phyloP scores from a whole-genome alignment of 1,284 basidiomycete genomes.

The Rhodotorula sp. region DNA sequence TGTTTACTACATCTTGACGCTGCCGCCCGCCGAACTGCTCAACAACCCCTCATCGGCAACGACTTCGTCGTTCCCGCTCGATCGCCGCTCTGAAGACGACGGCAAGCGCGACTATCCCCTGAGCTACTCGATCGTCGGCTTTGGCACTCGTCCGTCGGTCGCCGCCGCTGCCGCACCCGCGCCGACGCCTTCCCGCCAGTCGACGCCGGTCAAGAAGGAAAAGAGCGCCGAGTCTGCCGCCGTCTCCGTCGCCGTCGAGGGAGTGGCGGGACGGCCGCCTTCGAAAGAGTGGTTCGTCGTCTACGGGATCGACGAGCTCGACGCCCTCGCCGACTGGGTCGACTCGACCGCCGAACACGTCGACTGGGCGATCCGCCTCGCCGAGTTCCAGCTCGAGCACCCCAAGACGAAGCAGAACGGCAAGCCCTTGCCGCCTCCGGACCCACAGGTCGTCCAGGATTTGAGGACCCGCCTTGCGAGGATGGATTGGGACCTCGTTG shows the following conservation, averaged over 20 bases:
- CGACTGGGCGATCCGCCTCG: not conserved
- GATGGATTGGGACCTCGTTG: not conserved
- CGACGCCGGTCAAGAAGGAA: not conserved
- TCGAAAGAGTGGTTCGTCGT: slow-evolving; percentile 17
- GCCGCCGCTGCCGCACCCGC: not conserved
- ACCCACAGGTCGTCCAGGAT: not conserved
- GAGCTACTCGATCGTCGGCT: slow-evolving; percentile 9
- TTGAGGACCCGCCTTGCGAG: not conserved
- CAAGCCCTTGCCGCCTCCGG: not conserved
- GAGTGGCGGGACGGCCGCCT: not conserved
- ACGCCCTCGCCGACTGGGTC: slow-evolving; percentile 13
- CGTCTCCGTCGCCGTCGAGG: not conserved
- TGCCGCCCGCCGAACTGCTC: slow-evolving; percentile 8
- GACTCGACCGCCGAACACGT: not conserved
- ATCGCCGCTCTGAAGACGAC: slow-evolving; percentile 7
- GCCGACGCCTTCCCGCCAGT: not conserved
- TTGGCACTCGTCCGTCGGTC: slow-evolving; percentile 4
- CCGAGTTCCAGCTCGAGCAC: slow-evolving; percentile 12
- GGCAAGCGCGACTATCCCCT: slow-evolving; percentile 19
- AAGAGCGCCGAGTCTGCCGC: not conserved
- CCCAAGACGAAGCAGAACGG: slow-evolving; percentile 7
- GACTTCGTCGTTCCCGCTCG: slow-evolving; percentile 15
- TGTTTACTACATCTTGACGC: slow-evolving; percentile 18
- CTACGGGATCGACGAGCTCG: slow-evolving; percentile 6
- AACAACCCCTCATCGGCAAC: not conserved